Evolutionary conservation across 495 filamentous ascomycete genomes (phyloP).

Genomic region (Recurvomyces mirabilis): DNA sequence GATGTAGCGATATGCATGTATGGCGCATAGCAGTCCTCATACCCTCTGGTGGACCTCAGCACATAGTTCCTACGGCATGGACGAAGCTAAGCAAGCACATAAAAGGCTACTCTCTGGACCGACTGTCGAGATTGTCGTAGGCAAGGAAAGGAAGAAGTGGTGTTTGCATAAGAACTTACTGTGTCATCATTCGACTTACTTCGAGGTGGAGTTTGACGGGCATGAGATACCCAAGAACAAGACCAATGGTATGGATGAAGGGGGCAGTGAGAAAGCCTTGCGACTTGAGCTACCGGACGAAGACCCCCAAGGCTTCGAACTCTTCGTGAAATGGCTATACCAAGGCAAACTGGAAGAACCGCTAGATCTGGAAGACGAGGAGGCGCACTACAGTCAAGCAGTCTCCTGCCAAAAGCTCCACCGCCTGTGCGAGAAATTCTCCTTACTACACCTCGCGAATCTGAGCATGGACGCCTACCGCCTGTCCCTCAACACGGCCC

Average conservation of each 20-base stretch:
- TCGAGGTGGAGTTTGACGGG: conserved; percentile 30
- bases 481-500: conserved; percentile 32
- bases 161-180: conserved; percentile 38
- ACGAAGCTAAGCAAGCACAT: conserved; percentile 20
- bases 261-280: conserved; percentile 1
- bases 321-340: conserved; percentile 43
- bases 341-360: conserved; percentile 39
- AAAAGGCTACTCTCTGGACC: conserved; percentile 39
- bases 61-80: conserved; percentile 3
- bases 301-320: conserved; percentile 37
- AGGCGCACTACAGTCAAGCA: conserved; percentile 39
- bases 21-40: conserved; percentile 18
- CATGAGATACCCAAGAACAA: conserved; percentile 15
- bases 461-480: conserved; percentile 41
- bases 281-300: conserved; percentile 34
- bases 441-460: conserved; percentile 37
- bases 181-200: conserved; percentile 36
- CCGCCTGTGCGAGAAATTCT: conserved; percentile 37
- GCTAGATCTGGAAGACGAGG: conserved; percentile 31
- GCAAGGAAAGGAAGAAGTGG: conserved; percentile 33
- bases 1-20: background rate
- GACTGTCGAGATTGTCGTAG: conserved; percentile 37
- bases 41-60: conserved; percentile 7
- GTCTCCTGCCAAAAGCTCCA: conserved; percentile 41
- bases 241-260: no score